phyloP scores from a whole-genome alignment of 768 basidiomycete genomes.

The Boletus fagicola region DNA sequence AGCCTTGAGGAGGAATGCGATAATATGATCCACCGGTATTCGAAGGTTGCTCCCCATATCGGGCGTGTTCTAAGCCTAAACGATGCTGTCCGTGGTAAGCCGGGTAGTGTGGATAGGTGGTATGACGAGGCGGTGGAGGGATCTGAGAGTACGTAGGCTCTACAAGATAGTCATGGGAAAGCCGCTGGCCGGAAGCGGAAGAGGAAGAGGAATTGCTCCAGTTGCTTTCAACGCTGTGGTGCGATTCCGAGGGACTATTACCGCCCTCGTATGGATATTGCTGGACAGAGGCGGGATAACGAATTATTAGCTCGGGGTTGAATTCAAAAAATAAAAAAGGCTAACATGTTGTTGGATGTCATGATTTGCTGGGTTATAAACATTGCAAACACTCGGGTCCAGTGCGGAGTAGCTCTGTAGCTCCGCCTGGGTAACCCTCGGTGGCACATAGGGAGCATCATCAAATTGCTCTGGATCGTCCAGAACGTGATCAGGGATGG shows the following conservation, averaged over 20 bases:
- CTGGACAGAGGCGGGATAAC: background rate
- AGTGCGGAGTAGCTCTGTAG: conserved; percentile 15
- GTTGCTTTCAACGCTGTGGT: conserved; percentile 24
- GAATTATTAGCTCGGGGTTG: conserved; percentile 2
- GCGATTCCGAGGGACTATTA: conserved; percentile 26
- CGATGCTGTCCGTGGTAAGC: conserved; percentile 25
- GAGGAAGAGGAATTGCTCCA: conserved; percentile 30
- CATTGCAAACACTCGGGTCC: conserved; percentile 8
- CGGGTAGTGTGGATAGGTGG: conserved; percentile 17
- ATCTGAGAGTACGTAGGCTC: conserved; percentile 7
- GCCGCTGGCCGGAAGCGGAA: conserved; percentile 19
- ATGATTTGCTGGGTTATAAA: conserved; percentile 12
- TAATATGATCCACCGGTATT: conserved; percentile 15
- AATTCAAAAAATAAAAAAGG: background rate
- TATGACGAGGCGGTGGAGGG: background rate
- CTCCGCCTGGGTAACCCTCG: conserved; percentile 22
- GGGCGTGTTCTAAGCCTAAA: conserved; percentile 22
- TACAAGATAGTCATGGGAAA: conserved; percentile 7
- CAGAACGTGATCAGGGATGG: conserved; percentile 11
- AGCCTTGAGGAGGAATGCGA: conserved; percentile 14
- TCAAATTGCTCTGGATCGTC: conserved; percentile 21
- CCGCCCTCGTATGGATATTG: conserved; percentile 21
- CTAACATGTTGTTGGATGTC: conserved; percentile 20
- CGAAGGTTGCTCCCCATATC: conserved; percentile 16
- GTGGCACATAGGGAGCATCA: conserved; percentile 33